Evolutionary conservation across 2,329 filamentous ascomycete species (phyloP).

Genomic region (Thelonectria rubi): DNA sequence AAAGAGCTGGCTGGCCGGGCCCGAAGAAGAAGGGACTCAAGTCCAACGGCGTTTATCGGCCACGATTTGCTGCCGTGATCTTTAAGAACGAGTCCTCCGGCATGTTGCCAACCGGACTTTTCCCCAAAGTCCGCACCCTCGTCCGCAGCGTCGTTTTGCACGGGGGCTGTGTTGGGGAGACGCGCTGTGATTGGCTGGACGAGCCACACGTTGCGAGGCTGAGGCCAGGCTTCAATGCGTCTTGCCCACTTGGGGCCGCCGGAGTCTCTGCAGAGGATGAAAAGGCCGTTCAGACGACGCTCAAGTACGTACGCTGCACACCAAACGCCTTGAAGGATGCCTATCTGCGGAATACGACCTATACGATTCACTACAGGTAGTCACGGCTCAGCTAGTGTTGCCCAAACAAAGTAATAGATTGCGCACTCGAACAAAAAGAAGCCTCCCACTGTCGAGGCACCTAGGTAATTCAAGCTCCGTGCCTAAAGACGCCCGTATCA

Average conservation of each 20-base stretch:
- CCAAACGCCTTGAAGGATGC: background rate
- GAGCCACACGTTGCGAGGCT: slow-evolving; percentile 22
- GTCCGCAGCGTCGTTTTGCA: background rate
- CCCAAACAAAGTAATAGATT: slow-evolving; percentile 30
- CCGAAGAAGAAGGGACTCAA: slow-evolving; percentile 27
- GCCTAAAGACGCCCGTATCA: slow-evolving; percentile 45
- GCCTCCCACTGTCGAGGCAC: slow-evolving; percentile 37
- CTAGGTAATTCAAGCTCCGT: slow-evolving; percentile 41
- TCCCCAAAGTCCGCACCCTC: slow-evolving; percentile 27
- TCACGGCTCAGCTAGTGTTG: background rate
- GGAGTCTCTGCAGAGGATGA: slow-evolving; percentile 22
- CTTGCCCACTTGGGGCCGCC: slow-evolving; percentile 2
- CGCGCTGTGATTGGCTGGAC: slow-evolving; percentile 22
- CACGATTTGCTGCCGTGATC: slow-evolving; percentile 9
- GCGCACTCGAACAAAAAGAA: slow-evolving; percentile 42
- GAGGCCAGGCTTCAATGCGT: background rate
- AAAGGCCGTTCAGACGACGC: slow-evolving; percentile 23
- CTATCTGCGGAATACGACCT: background rate
- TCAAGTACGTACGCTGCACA: background rate
- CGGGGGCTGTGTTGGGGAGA: background rate
- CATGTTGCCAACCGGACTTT: slow-evolving; percentile 26
- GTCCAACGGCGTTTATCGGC: slow-evolving; percentile 40
- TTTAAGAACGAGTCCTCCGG: slow-evolving; percentile 15
- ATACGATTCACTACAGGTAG: slow-evolving; percentile 14
- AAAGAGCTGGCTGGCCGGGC: slow-evolving; percentile 20